Evolutionary conservation across 352 stramenopile species (phyloP).

Genomic region (Phytophthora chlamydospora): DNA sequence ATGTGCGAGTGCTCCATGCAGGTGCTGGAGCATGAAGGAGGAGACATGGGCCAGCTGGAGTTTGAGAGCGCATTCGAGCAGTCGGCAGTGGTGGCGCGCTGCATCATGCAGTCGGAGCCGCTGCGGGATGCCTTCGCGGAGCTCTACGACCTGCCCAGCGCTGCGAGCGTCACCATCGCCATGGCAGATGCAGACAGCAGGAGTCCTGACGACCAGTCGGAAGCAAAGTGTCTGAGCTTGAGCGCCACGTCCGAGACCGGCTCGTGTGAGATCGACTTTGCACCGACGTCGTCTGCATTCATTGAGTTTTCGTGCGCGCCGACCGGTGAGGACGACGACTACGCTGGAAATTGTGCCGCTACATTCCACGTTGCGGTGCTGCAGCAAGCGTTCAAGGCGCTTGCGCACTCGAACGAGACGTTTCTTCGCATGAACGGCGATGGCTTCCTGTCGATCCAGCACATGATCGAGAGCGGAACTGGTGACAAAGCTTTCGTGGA

Average conservation of each 20-base stretch:
- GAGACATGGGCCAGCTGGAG: constrained; percentile 72
- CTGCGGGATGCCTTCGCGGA: constrained; percentile 83
- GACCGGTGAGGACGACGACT: constrained; percentile 22
- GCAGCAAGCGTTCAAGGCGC: constrained; percentile 82
- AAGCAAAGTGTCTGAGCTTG: constrained; percentile 59
- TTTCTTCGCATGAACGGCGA: constrained; percentile 85
- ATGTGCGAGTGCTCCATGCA: constrained; percentile 89
- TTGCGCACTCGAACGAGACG: constrained; percentile 78
- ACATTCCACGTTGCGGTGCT: constrained; percentile 86
- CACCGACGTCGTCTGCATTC: constrained; percentile 70
- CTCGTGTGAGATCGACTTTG: constrained; percentile 85
- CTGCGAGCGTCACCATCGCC: constrained; percentile 75
- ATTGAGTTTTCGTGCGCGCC: constrained; percentile 81
- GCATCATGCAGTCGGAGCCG: constrained; percentile 85
- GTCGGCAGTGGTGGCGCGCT: constrained; percentile 72
- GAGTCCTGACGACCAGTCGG: constrained; percentile 16
- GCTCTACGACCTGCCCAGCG: constrained; percentile 85
- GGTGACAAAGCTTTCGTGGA: constrained; percentile 85
- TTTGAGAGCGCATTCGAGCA: constrained; percentile 85
- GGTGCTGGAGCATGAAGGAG: constrained; percentile 76
- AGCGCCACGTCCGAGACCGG: constrained; percentile 75
- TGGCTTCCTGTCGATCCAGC: constrained; percentile 83
- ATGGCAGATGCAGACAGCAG: constrained; percentile 50
- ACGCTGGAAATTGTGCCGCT: constrained; percentile 39
- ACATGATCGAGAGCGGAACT: constrained; percentile 75